Base-by-base conservation (phyloP, 345 rosid species). In the Garcia nutans region DNA sequence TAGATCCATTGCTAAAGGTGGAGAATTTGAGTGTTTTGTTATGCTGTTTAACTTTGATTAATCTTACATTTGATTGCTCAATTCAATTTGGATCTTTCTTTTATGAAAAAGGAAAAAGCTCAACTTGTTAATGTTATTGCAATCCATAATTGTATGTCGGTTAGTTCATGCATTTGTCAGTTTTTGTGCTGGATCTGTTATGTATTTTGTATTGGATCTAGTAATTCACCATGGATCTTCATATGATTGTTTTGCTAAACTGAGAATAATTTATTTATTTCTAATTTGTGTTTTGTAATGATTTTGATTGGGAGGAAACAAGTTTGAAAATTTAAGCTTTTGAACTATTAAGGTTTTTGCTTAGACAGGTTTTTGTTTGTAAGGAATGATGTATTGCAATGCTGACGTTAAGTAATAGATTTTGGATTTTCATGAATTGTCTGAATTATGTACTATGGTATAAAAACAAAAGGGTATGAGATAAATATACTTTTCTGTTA, bases 1-100 rank as follows among this genome's bases (percentile, higher is more conserved):
- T 60, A 74, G 85, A 79, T 79, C 77, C 77, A 57, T 65, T 60
- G 59, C 23, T 54, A 26, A 60, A 76, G 45, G 44, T 61, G 33
- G 8, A n/a, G 17, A 45, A 6, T 28, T 72, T 61, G 16, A 11
- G 26, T 67, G 3, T 28, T 20, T 23, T 59, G 20, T 3, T 33
- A 10, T 54, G 60, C 8, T 49, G 13, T 70, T 31, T 31, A 9
- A 55, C 63, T 67, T 76, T 72, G 73, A 2, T 50, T 60, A 24
- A 31, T 33, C 10, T 45, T 37, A 16, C 79, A n/a, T 77, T 49
- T 71, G 71, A 37, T 50, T 63, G 65, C 68, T 61, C 13, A 42
- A 11, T 78, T 73, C 58, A 77, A 83, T 79, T 74, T 37, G 71
- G 71, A 70, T 49, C 67, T 67, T 37, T 68, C 33, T 63, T 19